Percentiles rank a stretch among this genome's conserved stretches.
Evolutionary conservation across 768 basidiomycete genomes (phyloP).

Genomic region (Leccinum broughii): DNA sequence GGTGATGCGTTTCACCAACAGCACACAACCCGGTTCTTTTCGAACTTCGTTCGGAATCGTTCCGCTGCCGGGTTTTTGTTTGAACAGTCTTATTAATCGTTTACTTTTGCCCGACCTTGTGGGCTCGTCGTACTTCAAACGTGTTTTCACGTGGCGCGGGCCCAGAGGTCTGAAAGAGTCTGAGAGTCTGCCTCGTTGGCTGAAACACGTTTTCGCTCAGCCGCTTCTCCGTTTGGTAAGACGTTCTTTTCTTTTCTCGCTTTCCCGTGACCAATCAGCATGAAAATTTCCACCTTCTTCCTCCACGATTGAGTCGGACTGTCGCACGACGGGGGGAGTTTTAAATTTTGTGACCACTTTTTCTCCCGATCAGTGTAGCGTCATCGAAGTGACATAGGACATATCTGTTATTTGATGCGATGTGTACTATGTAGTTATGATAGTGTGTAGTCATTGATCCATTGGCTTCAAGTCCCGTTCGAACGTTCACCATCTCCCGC

Average conservation of each 20-base stretch:
- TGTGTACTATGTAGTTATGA: not conserved
- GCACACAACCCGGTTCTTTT: not conserved
- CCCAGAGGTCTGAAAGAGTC: not conserved
- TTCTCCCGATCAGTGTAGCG: not conserved
- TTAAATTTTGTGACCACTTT: not conserved
- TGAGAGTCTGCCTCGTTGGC: not conserved
- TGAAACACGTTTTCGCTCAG: not conserved
- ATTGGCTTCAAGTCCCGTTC: not conserved
- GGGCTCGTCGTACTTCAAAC: not conserved
- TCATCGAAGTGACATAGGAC: not conserved
- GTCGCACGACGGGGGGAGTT: not conserved
- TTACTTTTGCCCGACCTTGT: not conserved
- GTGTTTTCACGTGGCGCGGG: not conserved
- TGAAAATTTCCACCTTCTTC: slow-evolving; percentile 11
- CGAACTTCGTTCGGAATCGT: not conserved
- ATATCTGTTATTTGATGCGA: not conserved
- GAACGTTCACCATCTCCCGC: not conserved
- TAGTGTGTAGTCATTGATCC: not conserved
- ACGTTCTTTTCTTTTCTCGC: not conserved
- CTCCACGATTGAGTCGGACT: slow-evolving; percentile 18
- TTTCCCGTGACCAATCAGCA: not conserved
- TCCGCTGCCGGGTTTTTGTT: not conserved
- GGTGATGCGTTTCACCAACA: not conserved
- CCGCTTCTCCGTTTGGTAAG: slow-evolving; percentile 7
- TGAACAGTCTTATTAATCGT: not conserved